These are phyloP conservation scores for Fusarium sp. DNA, from an alignment of 2,329 filamentous ascomycete genomes.

Conservation along the genomic window DNA sequence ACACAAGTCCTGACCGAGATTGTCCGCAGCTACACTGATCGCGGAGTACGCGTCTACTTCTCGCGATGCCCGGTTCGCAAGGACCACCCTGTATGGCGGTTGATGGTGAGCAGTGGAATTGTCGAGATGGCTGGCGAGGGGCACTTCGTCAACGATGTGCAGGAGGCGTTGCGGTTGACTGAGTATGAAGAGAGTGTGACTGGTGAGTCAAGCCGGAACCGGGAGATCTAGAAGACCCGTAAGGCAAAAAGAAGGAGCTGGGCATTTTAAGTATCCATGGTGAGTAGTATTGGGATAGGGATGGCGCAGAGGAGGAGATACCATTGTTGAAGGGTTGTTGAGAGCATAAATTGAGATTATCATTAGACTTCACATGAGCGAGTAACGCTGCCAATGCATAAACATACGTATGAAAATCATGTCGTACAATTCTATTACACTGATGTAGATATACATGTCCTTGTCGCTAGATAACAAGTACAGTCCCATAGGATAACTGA, in stretches of 20 bases:
- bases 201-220: conserved; percentile 41
- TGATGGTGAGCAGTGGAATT: conserved; percentile 86
- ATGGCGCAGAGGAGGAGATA: conserved; percentile 26
- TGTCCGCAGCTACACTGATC: conserved; percentile 81
- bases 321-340: conserved; percentile 15
- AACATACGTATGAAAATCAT: not conserved
- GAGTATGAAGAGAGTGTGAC: conserved; percentile 73
- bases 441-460: not conserved
- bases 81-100: conserved; percentile 72
- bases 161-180: conserved; percentile 84
- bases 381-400: not conserved
- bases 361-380: conserved; percentile 13
- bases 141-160: conserved; percentile 86
- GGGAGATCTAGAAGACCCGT: conserved; percentile 13
- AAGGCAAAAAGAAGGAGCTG: not conserved
- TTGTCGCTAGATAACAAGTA: too few species aligned
- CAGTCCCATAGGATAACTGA: too few species aligned
- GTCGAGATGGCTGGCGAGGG: conserved; percentile 80
- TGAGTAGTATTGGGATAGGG: conserved; percentile 5
- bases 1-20: conserved; percentile 94
- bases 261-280: not conserved
- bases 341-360: conserved; percentile 8
- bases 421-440: too few species aligned
- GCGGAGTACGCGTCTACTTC: conserved; percentile 83
- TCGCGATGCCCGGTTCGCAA: conserved; percentile 65